Conservation (phyloP, 2,329 filamentous ascomycete species). For the Ceratocystis albifundus region DNA sequence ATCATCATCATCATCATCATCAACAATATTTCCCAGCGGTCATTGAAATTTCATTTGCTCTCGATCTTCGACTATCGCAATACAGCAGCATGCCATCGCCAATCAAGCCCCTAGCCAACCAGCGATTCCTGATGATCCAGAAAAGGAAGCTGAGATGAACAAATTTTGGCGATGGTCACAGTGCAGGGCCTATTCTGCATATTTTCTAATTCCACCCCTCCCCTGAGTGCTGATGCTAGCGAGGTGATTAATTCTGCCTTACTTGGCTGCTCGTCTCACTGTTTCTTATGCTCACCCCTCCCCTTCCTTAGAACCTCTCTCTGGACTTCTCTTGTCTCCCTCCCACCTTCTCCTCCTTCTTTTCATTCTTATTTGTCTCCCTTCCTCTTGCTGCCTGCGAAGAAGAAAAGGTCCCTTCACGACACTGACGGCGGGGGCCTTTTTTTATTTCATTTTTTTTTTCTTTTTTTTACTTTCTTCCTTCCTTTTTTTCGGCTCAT, state of each 20-base stretch:
- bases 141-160: constrained; percentile 12
- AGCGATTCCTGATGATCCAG: neutral
- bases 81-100: neutral
- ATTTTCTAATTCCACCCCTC: constrained; percentile 3
- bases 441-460: neutral
- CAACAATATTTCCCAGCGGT: neutral
- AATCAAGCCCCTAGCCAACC: neutral
- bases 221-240: neutral
- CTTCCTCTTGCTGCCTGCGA: too few relatives aligned
- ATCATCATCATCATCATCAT: neutral
- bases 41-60: neutral
- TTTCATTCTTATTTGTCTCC: neutral
- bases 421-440: neutral
- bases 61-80: constrained; percentile 1
- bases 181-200: constrained; percentile 6
- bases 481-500: neutral
- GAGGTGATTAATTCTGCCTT: neutral
- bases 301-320: neutral
- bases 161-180: neutral
- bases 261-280: neutral
- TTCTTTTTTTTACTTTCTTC: neutral
- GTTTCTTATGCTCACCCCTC: neutral
- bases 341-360: neutral
- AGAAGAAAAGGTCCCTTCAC: too few relatives aligned
- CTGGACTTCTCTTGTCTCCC: neutral